These are phyloP conservation scores for Chaetomium globosum DNA, from an alignment of 2,329 filamentous ascomycete genomes.

Conservation along the genomic window DNA sequence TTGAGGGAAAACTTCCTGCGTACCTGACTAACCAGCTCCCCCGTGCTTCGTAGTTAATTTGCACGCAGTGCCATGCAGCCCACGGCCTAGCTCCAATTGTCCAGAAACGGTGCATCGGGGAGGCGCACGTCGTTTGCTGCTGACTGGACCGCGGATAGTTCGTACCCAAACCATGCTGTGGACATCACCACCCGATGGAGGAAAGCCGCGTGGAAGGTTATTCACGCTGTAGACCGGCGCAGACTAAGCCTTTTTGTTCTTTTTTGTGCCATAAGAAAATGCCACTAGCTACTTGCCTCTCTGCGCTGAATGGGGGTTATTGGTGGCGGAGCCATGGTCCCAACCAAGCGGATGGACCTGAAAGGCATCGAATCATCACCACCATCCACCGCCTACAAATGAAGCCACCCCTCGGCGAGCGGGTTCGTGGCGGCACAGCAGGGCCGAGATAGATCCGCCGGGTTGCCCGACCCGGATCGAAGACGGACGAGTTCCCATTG, in stretches of 20 bases:
- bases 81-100: too few species aligned
- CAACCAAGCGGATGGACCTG: not conserved
- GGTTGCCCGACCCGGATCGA: constrained; percentile 4
- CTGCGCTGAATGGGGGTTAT: not conserved
- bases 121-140: not conserved
- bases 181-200: not conserved
- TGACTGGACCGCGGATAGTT: not conserved
- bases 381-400: not conserved
- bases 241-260: not conserved
- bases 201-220: constrained; percentile 21
- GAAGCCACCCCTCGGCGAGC: constrained; percentile 1
- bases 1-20: not conserved
- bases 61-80: not conserved
- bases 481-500: not conserved
- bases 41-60: too few species aligned
- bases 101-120: not conserved
- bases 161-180: not conserved
- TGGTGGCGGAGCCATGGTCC: not conserved
- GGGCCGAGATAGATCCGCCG: constrained; percentile 9
- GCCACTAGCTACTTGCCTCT: not conserved
- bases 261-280: not conserved
- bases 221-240: not conserved
- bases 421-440: constrained; percentile 3
- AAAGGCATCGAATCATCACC: not conserved
- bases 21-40: too few species aligned